Conservation (phyloP, 441 rosid species). For the Daphne laureola region DNA sequence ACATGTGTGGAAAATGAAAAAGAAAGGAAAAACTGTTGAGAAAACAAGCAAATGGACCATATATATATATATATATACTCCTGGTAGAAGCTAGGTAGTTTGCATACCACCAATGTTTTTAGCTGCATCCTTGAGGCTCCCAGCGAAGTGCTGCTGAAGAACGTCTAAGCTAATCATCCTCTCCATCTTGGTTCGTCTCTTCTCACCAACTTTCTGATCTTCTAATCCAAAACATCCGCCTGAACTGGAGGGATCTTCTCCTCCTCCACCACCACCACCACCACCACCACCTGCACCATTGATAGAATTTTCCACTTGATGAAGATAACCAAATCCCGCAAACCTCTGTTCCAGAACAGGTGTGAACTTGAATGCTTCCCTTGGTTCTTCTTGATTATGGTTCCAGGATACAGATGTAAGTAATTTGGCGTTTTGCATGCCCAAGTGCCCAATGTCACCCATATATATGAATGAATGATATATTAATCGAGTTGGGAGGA, state of each 20-base stretch:
- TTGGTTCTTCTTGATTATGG: conserved; percentile 44
- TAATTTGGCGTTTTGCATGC: conserved; percentile 46
- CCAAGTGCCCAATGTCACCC: conserved; percentile 26
- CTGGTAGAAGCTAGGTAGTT: conserved; percentile 4
- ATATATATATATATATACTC: neutral
- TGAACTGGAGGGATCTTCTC: conserved; percentile 21
- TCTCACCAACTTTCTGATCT: conserved; percentile 39
- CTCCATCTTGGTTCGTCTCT: conserved; percentile 58
- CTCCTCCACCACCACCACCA: conserved; percentile 5
- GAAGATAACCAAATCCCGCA: conserved; percentile 29
- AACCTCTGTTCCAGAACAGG: conserved; percentile 33
- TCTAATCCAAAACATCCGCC: conserved; percentile 20
- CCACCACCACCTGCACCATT: conserved; percentile 12
- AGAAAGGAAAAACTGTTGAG: conserved; percentile 2
- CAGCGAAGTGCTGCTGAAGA: conserved; percentile 71
- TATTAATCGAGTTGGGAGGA: no score
- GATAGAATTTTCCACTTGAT: conserved; percentile 24
- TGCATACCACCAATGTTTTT: conserved; percentile 75
- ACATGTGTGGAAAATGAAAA: conserved; percentile 1
- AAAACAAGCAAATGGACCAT: neutral
- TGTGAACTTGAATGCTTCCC: conserved; percentile 48
- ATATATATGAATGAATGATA: no score
- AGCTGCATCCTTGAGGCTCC: conserved; percentile 92
- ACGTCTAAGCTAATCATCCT: conserved; percentile 65
- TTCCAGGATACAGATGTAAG: conserved; percentile 49